Base-by-base conservation (phyloP, 345 rosid genomes). In the Rhizophora mangle region DNA sequence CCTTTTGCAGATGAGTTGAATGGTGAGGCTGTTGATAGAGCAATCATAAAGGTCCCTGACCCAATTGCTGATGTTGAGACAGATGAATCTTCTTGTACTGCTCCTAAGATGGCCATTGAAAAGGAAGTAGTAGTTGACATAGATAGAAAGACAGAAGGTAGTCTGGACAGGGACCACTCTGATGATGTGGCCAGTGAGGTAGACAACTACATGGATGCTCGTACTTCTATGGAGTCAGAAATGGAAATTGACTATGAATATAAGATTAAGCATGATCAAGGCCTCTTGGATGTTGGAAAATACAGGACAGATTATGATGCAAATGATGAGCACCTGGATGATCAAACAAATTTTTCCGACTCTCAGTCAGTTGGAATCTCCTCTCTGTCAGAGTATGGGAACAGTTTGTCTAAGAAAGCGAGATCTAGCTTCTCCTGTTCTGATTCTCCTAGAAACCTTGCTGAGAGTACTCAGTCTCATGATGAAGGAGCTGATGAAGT, bases 121-220 rank as follows among this genome's bases (percentile, higher is more conserved):
- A 69, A 82, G 71, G 87, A 74, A 51, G 62, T 79, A 72, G 63
- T 68, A 47, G 70, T 80, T 78, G 81, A 74, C 68, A 79, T 69
- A 68, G 87, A 83, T 60, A 79, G 67, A 58, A 83, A 75, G 47
- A 30, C 37, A 72, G 89, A 78, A 63, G 78, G 72, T 22, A 81
- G 85, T 69, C 63, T 78, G 29, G 79, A 91, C 54, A 87, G 81
- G 72, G 82, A 80, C 77, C 83, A 72, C 76, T 87, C 86, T 78
- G 99, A 95, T 82, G 97, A 89, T 64, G 63, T 86, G 74, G 73
- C 80, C 70, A 92, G 98, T 66, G 99, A 95, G 83, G 82, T 89
- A 72, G 99, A 95, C 61, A 86, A 85, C 78, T 95, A 86, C 78
- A 67, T 85, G 81, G 99, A 95, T 85, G 98, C 99, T 63, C 89